phyloP scores from a whole-genome alignment of 2,329 filamentous ascomycete species.

The Bipolaris zeicola region DNA sequence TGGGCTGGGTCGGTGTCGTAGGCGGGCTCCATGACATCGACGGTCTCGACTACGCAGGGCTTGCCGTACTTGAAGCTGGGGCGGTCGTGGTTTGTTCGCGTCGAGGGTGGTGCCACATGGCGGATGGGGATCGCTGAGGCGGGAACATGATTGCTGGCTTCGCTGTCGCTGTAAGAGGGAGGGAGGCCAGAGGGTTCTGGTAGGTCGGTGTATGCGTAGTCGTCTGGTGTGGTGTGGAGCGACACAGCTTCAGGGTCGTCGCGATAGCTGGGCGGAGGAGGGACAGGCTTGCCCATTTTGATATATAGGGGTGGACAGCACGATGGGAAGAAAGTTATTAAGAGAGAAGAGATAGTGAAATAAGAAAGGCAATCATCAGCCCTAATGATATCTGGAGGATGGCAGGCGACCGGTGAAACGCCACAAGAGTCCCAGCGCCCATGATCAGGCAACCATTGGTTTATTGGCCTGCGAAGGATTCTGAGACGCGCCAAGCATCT shows the following conservation, averaged over 20 bases:
- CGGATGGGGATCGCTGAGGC: conserved; percentile 22
- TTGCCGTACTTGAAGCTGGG: conserved; percentile 33
- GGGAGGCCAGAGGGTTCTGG: conserved; percentile 41
- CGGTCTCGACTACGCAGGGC: conserved; percentile 34
- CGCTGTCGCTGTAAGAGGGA: conserved; percentile 46
- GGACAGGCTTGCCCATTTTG: conserved; percentile 41
- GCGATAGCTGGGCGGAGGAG: conserved; percentile 31
- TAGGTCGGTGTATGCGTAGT: conserved; percentile 46
- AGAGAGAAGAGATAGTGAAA: background rate
- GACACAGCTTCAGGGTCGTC: conserved; percentile 49
- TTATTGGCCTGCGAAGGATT: conserved; percentile 14
- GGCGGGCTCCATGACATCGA: conserved; percentile 35
- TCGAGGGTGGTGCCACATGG: conserved; percentile 36
- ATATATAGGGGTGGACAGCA: background rate
- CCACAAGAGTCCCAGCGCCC: conserved; percentile 26
- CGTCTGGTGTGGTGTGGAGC: conserved; percentile 47
- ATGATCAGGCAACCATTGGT: conserved; percentile 33
- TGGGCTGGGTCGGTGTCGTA: conserved; percentile 42
- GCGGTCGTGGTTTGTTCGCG: conserved; percentile 36
- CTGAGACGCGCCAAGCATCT: background rate
- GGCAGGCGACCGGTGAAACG: conserved; percentile 28
- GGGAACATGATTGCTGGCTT: conserved; percentile 21
- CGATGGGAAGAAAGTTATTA: background rate
- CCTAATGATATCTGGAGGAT: conserved; percentile 11
- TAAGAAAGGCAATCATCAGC: conserved; percentile 6